phyloP scores from a whole-genome alignment of 371 early-diverging fungal species.

The Rhizopus sp. region DNA sequence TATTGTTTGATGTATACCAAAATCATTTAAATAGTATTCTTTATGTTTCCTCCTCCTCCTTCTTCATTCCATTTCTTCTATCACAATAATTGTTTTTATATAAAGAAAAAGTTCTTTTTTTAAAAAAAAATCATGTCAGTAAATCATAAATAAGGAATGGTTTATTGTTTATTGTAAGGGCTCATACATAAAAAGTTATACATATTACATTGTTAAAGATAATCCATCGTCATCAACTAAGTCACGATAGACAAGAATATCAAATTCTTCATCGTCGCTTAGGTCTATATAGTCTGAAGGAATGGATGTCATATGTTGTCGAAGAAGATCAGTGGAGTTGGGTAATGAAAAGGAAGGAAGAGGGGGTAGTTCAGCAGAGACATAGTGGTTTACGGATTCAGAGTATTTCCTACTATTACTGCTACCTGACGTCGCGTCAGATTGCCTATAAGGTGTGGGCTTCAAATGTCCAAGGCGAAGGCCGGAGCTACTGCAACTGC shows the following conservation, averaged over 20 bases:
- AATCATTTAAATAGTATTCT: not conserved
- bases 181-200: no score
- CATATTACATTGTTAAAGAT: not conserved
- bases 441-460: not conserved
- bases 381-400: conserved; percentile 7
- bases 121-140: not conserved
- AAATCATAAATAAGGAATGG: not conserved
- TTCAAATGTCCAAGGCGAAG: not conserved
- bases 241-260: not conserved
- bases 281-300: conserved; percentile 16
- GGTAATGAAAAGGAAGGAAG: conserved; percentile 1
- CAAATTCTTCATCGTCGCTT: conserved; percentile 20
- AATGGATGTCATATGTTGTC: conserved; percentile 11
- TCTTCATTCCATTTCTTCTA: not conserved
- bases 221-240: not conserved
- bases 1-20: not conserved
- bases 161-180: no score
- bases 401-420: not conserved
- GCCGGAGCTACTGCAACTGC: not conserved
- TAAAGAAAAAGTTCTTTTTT: not conserved
- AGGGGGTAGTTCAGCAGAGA: conserved; percentile 15
- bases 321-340: conserved; percentile 5
- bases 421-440: not conserved
- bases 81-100: not conserved
- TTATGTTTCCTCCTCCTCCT: not conserved